Conservation (phyloP, 306 rosid genomes). For the Trichosanthes cucumerina region DNA sequence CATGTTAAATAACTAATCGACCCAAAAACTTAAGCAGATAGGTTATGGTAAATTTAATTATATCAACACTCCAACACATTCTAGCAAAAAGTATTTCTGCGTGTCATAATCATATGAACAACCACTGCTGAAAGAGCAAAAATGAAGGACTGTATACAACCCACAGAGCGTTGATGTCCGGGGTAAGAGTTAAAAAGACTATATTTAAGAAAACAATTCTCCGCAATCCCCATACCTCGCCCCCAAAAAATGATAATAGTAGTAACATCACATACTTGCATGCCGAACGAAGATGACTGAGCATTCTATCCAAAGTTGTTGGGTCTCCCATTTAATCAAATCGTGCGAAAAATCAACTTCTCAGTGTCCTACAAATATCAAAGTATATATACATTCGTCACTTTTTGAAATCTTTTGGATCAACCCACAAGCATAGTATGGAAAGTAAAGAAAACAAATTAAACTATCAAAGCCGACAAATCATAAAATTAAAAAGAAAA, state of each 20-base stretch:
- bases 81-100: neutral
- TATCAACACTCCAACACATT: too few species aligned
- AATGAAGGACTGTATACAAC: neutral
- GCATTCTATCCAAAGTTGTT: slow-evolving; percentile 41
- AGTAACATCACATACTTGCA: slow-evolving; percentile 53
- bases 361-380: neutral
- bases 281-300: slow-evolving; percentile 53
- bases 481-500: too few species aligned
- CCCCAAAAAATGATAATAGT: neutral
- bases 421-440: neutral
- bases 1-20: too few species aligned
- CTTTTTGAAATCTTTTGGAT: neutral
- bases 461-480: too few species aligned
- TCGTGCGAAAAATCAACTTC: neutral
- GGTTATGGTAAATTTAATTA: too few species aligned
- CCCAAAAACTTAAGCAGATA: too few species aligned
- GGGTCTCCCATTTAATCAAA: slow-evolving; percentile 44
- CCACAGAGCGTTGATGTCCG: neutral
- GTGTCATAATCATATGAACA: neutral
- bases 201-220: neutral
- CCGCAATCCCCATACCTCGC: neutral
- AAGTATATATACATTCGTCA: neutral
- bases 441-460: neutral
- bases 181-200: neutral
- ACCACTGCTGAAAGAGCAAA: neutral